Base-by-base conservation (phyloP, 208 protist species). In the Phytomonas sp. region DNA sequence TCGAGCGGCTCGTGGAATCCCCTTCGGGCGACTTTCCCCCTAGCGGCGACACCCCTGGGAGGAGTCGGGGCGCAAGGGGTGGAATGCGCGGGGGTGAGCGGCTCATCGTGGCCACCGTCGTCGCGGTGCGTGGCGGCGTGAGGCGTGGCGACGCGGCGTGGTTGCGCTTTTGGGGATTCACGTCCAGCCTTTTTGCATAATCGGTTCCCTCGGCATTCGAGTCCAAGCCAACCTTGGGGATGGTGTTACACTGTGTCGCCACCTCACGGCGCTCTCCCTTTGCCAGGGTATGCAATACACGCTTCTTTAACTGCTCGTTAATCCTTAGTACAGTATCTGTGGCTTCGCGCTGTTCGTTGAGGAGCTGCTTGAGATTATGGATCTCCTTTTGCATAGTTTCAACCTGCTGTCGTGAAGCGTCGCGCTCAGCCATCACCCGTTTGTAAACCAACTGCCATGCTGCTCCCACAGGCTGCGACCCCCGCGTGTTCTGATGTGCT, bases 381-480 rank as follows among this genome's bases (percentile, higher is more conserved):
- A 82, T 40, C 60, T 78, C 40, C 43, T 34, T 43, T 0, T 66
- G 68, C 9, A 85, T 72, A 28, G 65, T 60, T 13, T 46, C 26
- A 6, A 65, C 56, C 40, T 79, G 70, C 43, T 32, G 68, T 17
- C 53, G 46, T 66, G 77, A 81, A 61, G 46, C 29, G 34, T 85
- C 76, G 2, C 77, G 77, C 43, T 85, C 77, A 23, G 51, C 67
- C 63, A 60, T 70, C 33, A 80, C 60, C 15, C 65, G 63, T 59
- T 51, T 51, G 40, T 51, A 20, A 51, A 60, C 66, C 26, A 81
- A 71, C 59, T 63, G 75, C 62, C 71, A 66, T 61, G 69, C 66
- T 23, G 73, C 64, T 28, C 73, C 71, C 17, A 56, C 31, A 20
- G 17, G 15, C 28, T 68, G 56, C 4, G 36, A 51, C 40, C 40